Evolutionary conservation across 495 filamentous ascomycete species (phyloP).

Genomic region (Bathelium albidoporum): DNA sequence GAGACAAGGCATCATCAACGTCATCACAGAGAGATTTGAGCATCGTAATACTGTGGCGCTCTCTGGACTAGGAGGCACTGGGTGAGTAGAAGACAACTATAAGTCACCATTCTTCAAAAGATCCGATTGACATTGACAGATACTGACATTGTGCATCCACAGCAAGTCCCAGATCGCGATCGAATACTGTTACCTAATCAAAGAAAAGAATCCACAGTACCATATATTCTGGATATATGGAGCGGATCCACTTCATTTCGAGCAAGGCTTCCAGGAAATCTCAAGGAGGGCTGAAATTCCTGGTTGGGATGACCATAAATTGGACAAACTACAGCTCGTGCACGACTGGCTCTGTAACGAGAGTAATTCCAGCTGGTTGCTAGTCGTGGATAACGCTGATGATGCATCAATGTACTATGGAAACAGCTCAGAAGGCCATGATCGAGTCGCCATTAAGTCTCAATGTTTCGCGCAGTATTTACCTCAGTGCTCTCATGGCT

Average conservation of each 20-base stretch:
- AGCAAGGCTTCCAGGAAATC: background rate
- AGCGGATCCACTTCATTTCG: background rate
- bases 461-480: background rate
- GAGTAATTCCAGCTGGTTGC: constrained; percentile 23
- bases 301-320: background rate
- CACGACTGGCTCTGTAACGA: constrained; percentile 16
- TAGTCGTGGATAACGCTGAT: constrained; percentile 34
- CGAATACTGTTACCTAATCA: background rate
- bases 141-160: background rate
- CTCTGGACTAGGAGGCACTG: background rate
- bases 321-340: constrained; percentile 18
- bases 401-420: constrained; percentile 22
- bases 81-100: background rate
- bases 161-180: constrained; percentile 5
- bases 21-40: no score
- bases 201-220: background rate
- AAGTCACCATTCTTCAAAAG: background rate
- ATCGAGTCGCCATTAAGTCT: no score
- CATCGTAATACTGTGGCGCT: no score
- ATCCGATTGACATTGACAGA: background rate
- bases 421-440: no score
- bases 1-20: no score
- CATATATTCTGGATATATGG: background rate
- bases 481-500: background rate
- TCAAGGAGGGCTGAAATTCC: background rate